Conservation (phyloP, 2,329 filamentous ascomycete genomes). For the Bretziella fagacearum region DNA sequence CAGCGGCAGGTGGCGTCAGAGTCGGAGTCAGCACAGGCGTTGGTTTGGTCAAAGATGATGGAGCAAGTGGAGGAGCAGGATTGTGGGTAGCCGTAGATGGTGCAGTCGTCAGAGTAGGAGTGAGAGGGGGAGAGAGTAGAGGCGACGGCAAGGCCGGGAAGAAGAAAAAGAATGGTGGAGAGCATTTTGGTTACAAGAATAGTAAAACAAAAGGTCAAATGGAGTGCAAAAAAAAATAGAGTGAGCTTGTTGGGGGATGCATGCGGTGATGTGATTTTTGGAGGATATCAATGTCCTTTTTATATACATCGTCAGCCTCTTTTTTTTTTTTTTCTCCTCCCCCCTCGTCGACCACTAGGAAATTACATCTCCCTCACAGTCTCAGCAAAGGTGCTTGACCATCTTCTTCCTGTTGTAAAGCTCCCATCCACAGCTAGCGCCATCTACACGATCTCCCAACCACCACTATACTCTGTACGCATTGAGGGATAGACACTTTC, state of each 20-base stretch:
- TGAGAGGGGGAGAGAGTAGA: background rate
- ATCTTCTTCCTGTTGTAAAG: background rate
- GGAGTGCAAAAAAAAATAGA: background rate
- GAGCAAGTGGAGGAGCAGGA: slow-evolving; percentile 7
- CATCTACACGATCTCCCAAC: background rate
- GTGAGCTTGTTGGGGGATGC: background rate
- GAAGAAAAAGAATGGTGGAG: background rate
- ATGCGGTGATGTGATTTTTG: too few relatives aligned
- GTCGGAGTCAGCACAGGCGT: slow-evolving; percentile 1
- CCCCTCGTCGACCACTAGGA: background rate
- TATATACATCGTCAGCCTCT: background rate
- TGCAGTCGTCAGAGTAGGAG: background rate
- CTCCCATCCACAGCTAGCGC: background rate
- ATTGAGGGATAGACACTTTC: too few relatives aligned
- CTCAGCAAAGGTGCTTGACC: too few relatives aligned
- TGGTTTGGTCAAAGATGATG: slow-evolving; percentile 9
- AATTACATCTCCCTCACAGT: background rate
- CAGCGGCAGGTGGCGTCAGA: slow-evolving; percentile 6
- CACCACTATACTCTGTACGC: too few relatives aligned
- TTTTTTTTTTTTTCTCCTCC: background rate
- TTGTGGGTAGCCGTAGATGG: slow-evolving; percentile 7
- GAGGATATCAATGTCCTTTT: background rate
- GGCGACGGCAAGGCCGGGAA: background rate
- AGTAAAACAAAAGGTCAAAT: background rate
- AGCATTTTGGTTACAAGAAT: slow-evolving; percentile 5